Evolutionary conservation across 805 yeast genomes (phyloP), one percentile per base, ranked within the genome.

Genomic region (Metschnikowia cubensis): DNA sequence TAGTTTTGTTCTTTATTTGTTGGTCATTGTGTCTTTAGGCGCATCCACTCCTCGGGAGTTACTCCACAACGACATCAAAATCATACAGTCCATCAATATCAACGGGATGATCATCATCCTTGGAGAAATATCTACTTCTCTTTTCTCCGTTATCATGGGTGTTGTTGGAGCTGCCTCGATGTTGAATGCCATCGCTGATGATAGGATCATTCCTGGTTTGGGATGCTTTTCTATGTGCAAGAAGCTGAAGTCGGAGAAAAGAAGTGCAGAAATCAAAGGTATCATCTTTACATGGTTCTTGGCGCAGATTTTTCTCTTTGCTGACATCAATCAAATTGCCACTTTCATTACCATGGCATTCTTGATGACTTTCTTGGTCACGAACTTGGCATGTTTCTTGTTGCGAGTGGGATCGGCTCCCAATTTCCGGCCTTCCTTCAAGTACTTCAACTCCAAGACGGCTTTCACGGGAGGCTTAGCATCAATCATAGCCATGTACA

Each of bases 291-390:
- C 97, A 0, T 94, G 96, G 87, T 51, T 82, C 2, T 62, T 94
- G 32, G 86, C 96, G 8, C 99, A 94, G 61, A 53, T 86, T 6
- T 92, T 95, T 54, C 73, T 94, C 39, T 83, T 94, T 62, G 88
- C 96, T 0, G 95, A 94, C 63, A 87, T 94, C 54, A 92, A 94
- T 68, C 88, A 87, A 65, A 90, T 94, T 66, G 99, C 99, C 2
- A 86, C 95, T 0, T 84, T 90, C 60, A 92, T 94, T 53, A 92
- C 98, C 1, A 90, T 95, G 97, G 96, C 99, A 0, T 92, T 90
- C 61, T 74, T 94, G 47, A 88, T 92, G 94, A 94, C 99, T 0
- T 94, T 94, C 61, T 85, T 92, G 43, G 96, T 92, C 2, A 90
- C 96, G 34, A 94, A 94, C 61, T 67, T 92, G 54, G 98, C 99